phyloP scores from a whole-genome alignment of 2,329 filamentous ascomycete species.

The Diaporthe destruens region DNA sequence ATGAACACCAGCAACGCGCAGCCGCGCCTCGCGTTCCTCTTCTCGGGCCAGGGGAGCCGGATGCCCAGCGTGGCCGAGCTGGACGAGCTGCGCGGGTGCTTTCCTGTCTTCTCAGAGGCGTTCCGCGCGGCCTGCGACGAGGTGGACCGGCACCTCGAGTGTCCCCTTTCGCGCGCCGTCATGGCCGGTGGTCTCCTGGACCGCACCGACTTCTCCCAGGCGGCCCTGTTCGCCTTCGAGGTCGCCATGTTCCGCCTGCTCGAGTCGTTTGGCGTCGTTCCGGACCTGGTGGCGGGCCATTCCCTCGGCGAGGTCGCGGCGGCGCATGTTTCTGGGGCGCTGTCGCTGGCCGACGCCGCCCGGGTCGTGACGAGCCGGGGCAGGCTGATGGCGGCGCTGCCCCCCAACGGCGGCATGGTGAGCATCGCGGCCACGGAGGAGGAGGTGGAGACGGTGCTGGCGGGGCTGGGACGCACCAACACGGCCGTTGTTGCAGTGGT shows the following conservation, averaged over 20 bases:
- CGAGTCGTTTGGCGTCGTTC: slow-evolving; percentile 49
- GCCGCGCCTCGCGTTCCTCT: slow-evolving; percentile 48
- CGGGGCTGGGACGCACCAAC: no score
- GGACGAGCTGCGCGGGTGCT: slow-evolving; percentile 46
- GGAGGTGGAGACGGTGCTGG: slow-evolving; percentile 13
- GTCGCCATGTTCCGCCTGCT: slow-evolving; percentile 50
- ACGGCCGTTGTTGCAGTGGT: background rate
- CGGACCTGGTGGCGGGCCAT: slow-evolving; percentile 49
- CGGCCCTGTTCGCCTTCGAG: slow-evolving; percentile 51
- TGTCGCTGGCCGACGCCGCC: slow-evolving; percentile 50
- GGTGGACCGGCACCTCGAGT: slow-evolving; percentile 45
- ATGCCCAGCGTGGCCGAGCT: slow-evolving; percentile 48
- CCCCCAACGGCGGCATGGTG: slow-evolving; percentile 11
- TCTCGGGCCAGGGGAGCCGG: slow-evolving; percentile 54
- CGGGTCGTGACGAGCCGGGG: slow-evolving; percentile 50
- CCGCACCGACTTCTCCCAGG: slow-evolving; percentile 50
- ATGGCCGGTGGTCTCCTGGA: slow-evolving; percentile 43
- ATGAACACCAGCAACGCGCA: slow-evolving; percentile 37
- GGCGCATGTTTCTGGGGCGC: slow-evolving; percentile 50
- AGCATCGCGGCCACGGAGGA: slow-evolving; percentile 24
- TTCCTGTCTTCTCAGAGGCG: slow-evolving; percentile 47
- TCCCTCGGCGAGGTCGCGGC: slow-evolving; percentile 50
- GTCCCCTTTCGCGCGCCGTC: slow-evolving; percentile 41
- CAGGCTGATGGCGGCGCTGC: slow-evolving; percentile 46
- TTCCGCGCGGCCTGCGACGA: slow-evolving; percentile 44